Evolutionary conservation across 2,329 filamentous ascomycete genomes (phyloP), one percentile per base, ranked within the genome.

Genomic region (Colletotrichum eremochloae): DNA sequence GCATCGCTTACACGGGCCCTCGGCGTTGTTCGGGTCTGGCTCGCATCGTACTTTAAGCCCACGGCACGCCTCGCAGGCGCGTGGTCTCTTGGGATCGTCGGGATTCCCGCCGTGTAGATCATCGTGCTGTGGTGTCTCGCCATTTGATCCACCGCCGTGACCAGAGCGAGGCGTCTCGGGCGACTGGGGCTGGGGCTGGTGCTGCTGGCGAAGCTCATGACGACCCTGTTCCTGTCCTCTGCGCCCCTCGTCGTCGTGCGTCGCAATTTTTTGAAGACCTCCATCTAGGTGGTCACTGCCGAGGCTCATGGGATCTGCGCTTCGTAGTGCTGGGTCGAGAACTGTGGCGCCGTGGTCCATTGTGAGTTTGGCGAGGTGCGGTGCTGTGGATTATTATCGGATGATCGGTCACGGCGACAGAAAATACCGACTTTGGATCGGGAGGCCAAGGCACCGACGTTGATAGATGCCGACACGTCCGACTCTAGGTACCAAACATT

Each of bases 1-100:
- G 80, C 95, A 97, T 75, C 95, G 89, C 80, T 89, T 90, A 80
- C 92, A 94, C 4, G 91, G 87, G 5, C 90, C 90, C 33, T 92
- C 88, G 4, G 84, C 84, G 61, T 91, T 88, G 24, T 82, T 82
- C 3, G 87, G 86, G 75, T 95, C 92, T 33, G 93, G 92, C 78
- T 97, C 94, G 83, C 95, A 97, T 75, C 94, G 92, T 72, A 97
- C 95, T 81, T 95, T 95, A 63, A 95, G 84, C 33, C 90, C 89
- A 57, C 93, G 90, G 78, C 93, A 95, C 3, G 92, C 90, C 79
- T 95, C 93, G 81, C 93, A 95, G 44, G 93, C 93, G 38, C 93
- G 88, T 5, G 90, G 87, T 68, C 92, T 89, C 80, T 93, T 94
- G 44, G 88, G 83, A 53, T 93, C 91, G 64, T 68, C 75, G 38